Percentiles rank a stretch among this genome's conserved stretches.
Conservation (phyloP, 257 asterid genomes). For the Scutellaria barbata region DNA sequence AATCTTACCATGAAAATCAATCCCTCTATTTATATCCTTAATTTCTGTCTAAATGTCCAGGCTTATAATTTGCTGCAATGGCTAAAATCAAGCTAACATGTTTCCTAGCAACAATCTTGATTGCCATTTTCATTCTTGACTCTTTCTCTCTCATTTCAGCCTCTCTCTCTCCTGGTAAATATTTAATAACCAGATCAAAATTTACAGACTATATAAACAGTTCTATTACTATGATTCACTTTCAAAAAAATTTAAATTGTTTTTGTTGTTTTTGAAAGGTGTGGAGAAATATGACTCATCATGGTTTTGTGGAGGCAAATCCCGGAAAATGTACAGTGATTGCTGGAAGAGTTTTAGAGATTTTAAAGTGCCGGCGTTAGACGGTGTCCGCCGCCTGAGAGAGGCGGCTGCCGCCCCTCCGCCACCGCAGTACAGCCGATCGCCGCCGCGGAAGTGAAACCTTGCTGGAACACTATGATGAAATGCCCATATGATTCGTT, state of each 20-base stretch:
- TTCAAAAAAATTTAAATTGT: no score
- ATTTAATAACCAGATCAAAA: background rate
- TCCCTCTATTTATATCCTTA: conserved; percentile 26
- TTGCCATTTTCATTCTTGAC: conserved; percentile 29
- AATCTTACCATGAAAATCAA: background rate
- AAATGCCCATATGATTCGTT: background rate
- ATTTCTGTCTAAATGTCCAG: background rate
- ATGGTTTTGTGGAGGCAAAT: conserved; percentile 27
- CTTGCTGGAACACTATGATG: conserved; percentile 2
- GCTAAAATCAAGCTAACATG: conserved; percentile 8
- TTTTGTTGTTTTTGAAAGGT: background rate
- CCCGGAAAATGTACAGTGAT: conserved; percentile 18
- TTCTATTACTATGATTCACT: background rate
- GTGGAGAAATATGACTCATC: background rate
- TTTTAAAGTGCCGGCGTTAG: conserved; percentile 1
- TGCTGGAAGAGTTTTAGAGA: conserved; percentile 19
- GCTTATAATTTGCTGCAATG: conserved; percentile 21
- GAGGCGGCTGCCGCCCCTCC: conserved; percentile 33
- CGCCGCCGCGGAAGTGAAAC: conserved; percentile 36
- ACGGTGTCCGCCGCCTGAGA: conserved; percentile 14
- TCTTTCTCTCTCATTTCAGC: conserved; percentile 13
- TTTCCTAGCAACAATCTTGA: conserved; percentile 30
- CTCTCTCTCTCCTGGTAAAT: conserved; percentile 19
- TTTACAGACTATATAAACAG: background rate
- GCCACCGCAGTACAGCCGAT: conserved; percentile 26